phyloP scores from a whole-genome alignment of 148 eudicot species.

The Nyssa sinensis region DNA sequence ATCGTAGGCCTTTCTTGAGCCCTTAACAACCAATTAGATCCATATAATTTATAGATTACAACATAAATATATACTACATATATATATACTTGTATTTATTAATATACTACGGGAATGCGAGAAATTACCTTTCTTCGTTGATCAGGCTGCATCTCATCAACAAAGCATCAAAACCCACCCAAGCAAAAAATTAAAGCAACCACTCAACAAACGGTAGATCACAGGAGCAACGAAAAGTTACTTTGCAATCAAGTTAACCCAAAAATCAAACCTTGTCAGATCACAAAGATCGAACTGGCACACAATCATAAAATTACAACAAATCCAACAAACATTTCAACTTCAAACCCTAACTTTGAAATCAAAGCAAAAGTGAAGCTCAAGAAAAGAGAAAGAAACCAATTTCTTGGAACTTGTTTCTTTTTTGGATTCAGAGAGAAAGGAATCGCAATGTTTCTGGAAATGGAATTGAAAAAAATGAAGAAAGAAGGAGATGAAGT shows the following conservation, averaged over 20 bases:
- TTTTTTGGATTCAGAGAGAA: not conserved
- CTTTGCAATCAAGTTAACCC: not conserved
- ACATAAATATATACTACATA: not conserved
- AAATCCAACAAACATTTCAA: not conserved
- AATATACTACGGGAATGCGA: not conserved
- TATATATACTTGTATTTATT: not conserved
- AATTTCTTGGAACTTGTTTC: not conserved
- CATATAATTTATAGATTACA: not conserved
- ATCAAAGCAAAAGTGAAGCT: not conserved
- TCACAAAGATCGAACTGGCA: not conserved
- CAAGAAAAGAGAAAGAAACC: not conserved
- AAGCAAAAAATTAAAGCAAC: constrained; percentile 3
- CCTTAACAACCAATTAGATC: not conserved
- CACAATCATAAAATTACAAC: not conserved
- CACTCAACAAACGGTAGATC: constrained; percentile 17
- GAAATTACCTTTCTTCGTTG: constrained; percentile 60
- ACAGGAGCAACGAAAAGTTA: not conserved
- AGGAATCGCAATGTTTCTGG: not conserved
- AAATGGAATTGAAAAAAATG: not conserved
- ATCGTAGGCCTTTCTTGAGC: not conserved
- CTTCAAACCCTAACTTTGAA: constrained; percentile 2
- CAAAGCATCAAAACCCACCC: constrained; percentile 46
- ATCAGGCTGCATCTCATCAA: constrained; percentile 66
- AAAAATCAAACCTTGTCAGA: constrained; percentile 5
- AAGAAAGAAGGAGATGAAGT: not conserved